Base-by-base conservation (phyloP, 2,329 filamentous ascomycete species). In the Corniculantispora saksenae region DNA sequence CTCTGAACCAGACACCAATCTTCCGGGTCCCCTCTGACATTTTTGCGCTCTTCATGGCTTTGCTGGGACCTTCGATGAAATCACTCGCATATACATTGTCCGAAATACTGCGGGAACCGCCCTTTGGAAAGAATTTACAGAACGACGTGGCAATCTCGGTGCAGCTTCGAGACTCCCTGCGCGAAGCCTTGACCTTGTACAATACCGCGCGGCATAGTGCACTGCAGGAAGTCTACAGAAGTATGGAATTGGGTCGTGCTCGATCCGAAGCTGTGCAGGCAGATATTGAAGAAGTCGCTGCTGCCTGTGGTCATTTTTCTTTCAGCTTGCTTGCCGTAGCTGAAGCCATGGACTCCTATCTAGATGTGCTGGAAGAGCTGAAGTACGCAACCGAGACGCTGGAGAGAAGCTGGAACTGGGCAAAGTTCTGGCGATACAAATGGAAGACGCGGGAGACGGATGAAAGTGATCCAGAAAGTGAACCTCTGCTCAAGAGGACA, bases 231-330 rank as follows among this genome's bases (percentile, higher is more conserved):
- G 83, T 99, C 1, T 98, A 99, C 76, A 88, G 86, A 68, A 91
- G 86, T 60, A 93, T 93, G 66, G 89, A 93, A 70, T 82, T 93
- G 47, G 87, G 86, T 13, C 87, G 87, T 65, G 82, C 88, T 3
- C 85, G 88, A 50, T 89, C 90, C 0, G 84, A 92, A 61, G 90
- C 91, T 67, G 85, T 94, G 10, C 90, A 96, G 73, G 95, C 94
- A 2, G 95, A 98, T 75, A 93, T 97, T 65, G 95, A 99, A 75
- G 95, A 99, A 77, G 94, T 98, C 13, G 94, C 94, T 48, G 94
- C 95, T n/a, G 96, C 94, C 64, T 99, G 95, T 73, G 94, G 95
- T 0, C 94, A 98, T 77, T 99, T 98, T 74, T 94, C 92, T 73
- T 97, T 95, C 75, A 96, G 91, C 51, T 82, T 99, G 29, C 87